Evolutionary conservation across 2,329 filamentous ascomycete genomes (phyloP).

Genomic region (Phialocephala sp.): DNA sequence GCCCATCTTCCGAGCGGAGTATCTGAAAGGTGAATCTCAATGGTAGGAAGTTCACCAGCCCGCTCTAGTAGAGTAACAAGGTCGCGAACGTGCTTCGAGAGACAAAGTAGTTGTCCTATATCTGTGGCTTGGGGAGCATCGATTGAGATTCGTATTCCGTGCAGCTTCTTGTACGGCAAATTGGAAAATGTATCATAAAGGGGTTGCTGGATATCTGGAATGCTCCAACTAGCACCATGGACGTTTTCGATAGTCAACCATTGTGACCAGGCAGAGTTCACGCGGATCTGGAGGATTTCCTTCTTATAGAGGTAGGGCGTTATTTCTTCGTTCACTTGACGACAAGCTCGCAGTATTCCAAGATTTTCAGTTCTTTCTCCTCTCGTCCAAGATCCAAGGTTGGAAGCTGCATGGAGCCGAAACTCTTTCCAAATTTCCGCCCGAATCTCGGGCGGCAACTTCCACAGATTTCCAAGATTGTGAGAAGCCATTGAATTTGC

Average conservation of each 20-base stretch:
- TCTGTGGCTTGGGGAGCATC: neutral
- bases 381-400: neutral
- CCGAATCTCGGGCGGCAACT: neutral
- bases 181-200: neutral
- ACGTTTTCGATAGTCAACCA: neutral
- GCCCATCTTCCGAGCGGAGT: neutral
- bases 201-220: neutral
- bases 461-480: neutral
- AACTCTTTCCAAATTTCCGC: neutral
- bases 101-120: neutral
- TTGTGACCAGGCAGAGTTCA: neutral
- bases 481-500: neutral
- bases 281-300: neutral
- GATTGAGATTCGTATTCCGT: neutral
- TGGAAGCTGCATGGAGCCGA: neutral
- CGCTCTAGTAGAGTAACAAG: constrained; percentile 7
- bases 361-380: neutral
- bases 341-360: constrained; percentile 8
- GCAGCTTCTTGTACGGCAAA: neutral
- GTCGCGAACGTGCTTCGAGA: constrained; percentile 5
- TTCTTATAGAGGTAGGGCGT: neutral
- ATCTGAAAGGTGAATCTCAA: neutral
- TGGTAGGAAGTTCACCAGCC: neutral
- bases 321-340: constrained; percentile 13
- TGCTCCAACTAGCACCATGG: constrained; percentile 6